Percentiles rank a stretch among this genome's conserved stretches.
phyloP scores from a whole-genome alignment of 192 early-diverging fungal genomes.

The Entomortierella beljakovae region DNA sequence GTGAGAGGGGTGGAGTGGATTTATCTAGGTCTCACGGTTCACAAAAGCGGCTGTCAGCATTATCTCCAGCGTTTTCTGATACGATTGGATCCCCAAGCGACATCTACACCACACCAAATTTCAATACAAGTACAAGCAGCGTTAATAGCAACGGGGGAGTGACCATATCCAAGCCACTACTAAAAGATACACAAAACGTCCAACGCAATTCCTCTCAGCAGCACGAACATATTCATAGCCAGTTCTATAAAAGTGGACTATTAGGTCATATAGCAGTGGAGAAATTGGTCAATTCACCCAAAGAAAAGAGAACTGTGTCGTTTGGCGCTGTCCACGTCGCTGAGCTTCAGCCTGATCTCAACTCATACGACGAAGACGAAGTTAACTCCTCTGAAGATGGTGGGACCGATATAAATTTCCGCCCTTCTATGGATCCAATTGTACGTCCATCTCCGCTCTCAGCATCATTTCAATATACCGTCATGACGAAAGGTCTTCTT shows the following conservation, averaged over 20 bases:
- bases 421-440: slow-evolving; percentile 1
- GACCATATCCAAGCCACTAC: slow-evolving; percentile 18
- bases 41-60: slow-evolving; percentile 17
- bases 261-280: slow-evolving; percentile 13
- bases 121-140: slow-evolving; percentile 50
- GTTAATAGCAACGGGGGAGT: slow-evolving; percentile 38
- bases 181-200: slow-evolving; percentile 23
- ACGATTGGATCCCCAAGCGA: slow-evolving; percentile 30
- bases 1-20: slow-evolving; percentile 24
- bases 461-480: slow-evolving; percentile 7
- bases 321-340: slow-evolving; percentile 53
- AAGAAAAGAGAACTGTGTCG: slow-evolving; percentile 46
- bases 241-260: slow-evolving; percentile 1
- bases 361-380: slow-evolving; percentile 49
- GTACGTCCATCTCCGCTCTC: slow-evolving; percentile 14
- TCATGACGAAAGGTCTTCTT: not conserved
- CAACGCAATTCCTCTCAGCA: slow-evolving; percentile 14
- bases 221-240: slow-evolving; percentile 7
- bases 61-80: slow-evolving; percentile 35
- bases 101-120: slow-evolving; percentile 33
- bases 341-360: slow-evolving; percentile 37
- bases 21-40: slow-evolving; percentile 13
- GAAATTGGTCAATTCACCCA: slow-evolving; percentile 36
- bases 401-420: not conserved
- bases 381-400: slow-evolving; percentile 41